Evolutionary conservation across 75 land plant genomes (phyloP).

Genomic region (Pseudotsuga menziesii): DNA sequence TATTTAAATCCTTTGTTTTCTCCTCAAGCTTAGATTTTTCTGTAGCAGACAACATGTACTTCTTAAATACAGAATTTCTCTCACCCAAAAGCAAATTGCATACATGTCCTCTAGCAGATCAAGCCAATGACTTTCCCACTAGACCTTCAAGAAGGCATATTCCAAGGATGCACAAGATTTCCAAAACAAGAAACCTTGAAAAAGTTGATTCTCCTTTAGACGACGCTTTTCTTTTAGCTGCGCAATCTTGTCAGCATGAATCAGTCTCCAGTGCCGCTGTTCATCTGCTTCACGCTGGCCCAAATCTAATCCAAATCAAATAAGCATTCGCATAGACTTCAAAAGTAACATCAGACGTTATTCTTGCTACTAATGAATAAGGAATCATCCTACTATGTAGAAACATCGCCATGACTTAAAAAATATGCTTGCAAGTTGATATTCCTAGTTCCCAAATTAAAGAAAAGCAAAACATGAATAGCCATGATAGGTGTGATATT

Average conservation of each 20-base stretch:
- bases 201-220: slow-evolving; percentile 32
- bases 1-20: slow-evolving; percentile 45
- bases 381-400: no score
- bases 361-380: no score
- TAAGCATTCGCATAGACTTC: no score
- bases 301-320: no score
- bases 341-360: no score
- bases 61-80: neutral
- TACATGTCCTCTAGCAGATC: neutral
- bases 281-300: slow-evolving; percentile 68
- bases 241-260: slow-evolving; percentile 50
- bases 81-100: neutral
- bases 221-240: slow-evolving; percentile 55
- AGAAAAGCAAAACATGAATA: no score
- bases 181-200: slow-evolving; percentile 49
- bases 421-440: no score
- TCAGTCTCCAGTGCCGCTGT: slow-evolving; percentile 58
- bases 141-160: neutral
- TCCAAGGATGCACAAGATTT: neutral
- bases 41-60: slow-evolving; percentile 17
- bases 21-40: slow-evolving; percentile 51
- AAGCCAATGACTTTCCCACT: neutral
- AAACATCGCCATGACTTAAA: no score
- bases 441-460: no score
- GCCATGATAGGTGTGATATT: no score